phyloP scores from a whole-genome alignment of 805 yeast species.

The Ogataea zsoltii region DNA sequence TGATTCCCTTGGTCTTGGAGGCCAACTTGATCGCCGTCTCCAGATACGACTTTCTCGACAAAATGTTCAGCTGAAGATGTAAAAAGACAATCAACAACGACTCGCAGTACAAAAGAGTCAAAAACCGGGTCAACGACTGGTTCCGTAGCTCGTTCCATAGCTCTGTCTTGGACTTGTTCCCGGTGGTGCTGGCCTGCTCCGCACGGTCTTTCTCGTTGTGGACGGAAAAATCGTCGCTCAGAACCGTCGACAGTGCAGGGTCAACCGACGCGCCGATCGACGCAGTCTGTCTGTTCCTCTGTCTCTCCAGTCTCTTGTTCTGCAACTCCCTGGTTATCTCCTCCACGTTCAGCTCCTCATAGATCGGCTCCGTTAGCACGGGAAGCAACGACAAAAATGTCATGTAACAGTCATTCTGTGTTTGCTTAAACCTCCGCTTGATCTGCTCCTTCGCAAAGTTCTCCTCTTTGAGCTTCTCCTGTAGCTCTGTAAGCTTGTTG shows the following conservation, averaged over 20 bases:
- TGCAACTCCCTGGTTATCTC: slow-evolving; percentile 68
- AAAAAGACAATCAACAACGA: slow-evolving; percentile 75
- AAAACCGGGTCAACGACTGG: slow-evolving; percentile 68
- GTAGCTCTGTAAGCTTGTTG: slow-evolving; percentile 48
- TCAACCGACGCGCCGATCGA: slow-evolving; percentile 9
- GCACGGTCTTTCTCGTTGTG: slow-evolving; percentile 18
- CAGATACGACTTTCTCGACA: slow-evolving; percentile 84
- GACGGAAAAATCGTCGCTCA: slow-evolving; percentile 44
- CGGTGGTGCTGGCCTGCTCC: slow-evolving; percentile 25
- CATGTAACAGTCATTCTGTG: slow-evolving; percentile 85
- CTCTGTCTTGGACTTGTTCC: slow-evolving; percentile 53
- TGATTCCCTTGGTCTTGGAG: slow-evolving; percentile 41
- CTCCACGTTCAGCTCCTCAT: slow-evolving; percentile 68
- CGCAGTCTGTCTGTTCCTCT: slow-evolving; percentile 5
- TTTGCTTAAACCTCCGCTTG: slow-evolving; percentile 82
- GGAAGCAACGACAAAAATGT: slow-evolving; percentile 84
- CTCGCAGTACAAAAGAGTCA: slow-evolving; percentile 68
- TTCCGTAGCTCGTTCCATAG: slow-evolving; percentile 84
- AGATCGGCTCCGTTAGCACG: slow-evolving; percentile 64
- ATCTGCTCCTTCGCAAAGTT: slow-evolving; percentile 66
- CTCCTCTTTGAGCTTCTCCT: slow-evolving; percentile 54
- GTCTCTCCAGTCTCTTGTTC: slow-evolving; percentile 48
- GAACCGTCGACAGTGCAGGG: slow-evolving; percentile 29
- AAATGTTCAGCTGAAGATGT: slow-evolving; percentile 80
- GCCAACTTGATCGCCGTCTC: slow-evolving; percentile 76